Base-by-base conservation (phyloP, 768 basidiomycete species). In the Trametes cubensis region DNA sequence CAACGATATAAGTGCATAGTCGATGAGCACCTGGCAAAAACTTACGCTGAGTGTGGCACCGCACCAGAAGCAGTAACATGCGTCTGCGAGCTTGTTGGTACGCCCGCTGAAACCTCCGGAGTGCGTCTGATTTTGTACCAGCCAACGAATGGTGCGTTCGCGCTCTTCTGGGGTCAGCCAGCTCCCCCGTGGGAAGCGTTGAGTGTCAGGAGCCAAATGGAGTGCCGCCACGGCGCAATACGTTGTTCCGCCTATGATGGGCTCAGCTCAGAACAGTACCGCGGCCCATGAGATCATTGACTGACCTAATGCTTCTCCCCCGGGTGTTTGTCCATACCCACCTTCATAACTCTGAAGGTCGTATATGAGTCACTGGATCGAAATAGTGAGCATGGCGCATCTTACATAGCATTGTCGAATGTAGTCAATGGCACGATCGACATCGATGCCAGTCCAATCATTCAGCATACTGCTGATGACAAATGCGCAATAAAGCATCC, bases 1-100 rank as follows among this genome's bases (percentile, higher is more conserved):
- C 40, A 21, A 23, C 23, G 49, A 58, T 21, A 40, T 25, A 52
- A 17, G 48, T 7, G 55, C 6, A 42, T 20, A n/a, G 51, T 51
- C 41, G 28, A 38, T 13, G 34, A 15, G 28, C 5, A 13, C 8
- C 8, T 28, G 23, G 10, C 10, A 4, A 11, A 10, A 41, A 72
- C 83, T 54, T 64, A 95, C 95, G 70, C 83, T 75, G 11, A 98
- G 74, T 0, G 92, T 81, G 10, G 87, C 95, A 3, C 92, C 89
- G 67, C 89, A 90, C 96, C 96, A 99, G 74, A 97, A 98, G 65
- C 91, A 92, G 74, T 99, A 99, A 72, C 96, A 99, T 3, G 94
- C 92, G 65, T 98, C 96, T 6, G 89, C 83, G 4, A 81, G 79
- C 76, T 99, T 99, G 60, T 86, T 88, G 1, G 94, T 94, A 23